A percentile compares a stretch with the other conserved stretches of the same genome.
Evolutionary conservation across 2,329 filamentous ascomycete genomes (phyloP).

Genomic region (Hysterium pulicare): DNA sequence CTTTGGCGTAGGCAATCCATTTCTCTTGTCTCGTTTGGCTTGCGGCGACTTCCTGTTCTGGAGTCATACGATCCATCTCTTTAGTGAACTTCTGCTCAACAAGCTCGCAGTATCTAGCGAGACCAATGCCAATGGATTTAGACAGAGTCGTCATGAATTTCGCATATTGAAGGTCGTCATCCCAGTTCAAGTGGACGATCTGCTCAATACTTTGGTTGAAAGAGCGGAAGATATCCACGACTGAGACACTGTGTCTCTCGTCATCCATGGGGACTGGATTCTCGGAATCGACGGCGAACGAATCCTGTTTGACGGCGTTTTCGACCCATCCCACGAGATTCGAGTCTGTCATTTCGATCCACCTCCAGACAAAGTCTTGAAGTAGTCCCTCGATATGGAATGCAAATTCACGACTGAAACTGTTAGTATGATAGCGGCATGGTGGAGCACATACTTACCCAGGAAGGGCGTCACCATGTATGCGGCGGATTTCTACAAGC

Average conservation of each 20-base stretch:
- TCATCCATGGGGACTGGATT: conserved; percentile 67
- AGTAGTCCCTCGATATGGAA: conserved; percentile 85
- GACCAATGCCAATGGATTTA: conserved; percentile 76
- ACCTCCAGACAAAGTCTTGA: conserved; percentile 92
- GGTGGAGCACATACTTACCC: conserved; percentile 35
- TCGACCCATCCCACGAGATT: conserved; percentile 83
- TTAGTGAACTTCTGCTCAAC: conserved; percentile 79
- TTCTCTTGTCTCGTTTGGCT: conserved; percentile 84
- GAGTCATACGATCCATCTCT: conserved; percentile 90
- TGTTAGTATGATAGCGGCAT: conserved; percentile 2
- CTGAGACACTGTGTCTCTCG: conserved; percentile 86
- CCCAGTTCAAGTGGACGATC: conserved; percentile 82
- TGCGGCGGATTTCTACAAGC: conserved; percentile 76
- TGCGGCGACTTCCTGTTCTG: conserved; percentile 76
- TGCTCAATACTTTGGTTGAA: conserved; percentile 92
- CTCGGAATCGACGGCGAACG: conserved; percentile 71
- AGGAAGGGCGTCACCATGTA: conserved; percentile 74
- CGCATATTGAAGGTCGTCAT: conserved; percentile 87
- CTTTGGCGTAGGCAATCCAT: conserved; percentile 88
- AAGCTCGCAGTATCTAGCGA: conserved; percentile 87
- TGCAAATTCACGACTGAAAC: conserved; percentile 62
- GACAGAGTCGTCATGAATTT: conserved; percentile 95
- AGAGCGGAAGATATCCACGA: conserved; percentile 88
- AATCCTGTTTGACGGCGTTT: conserved; percentile 84
- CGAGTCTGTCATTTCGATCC: conserved; percentile 77